A percentile compares a stretch with the other conserved stretches of the same genome.
phyloP scores from a whole-genome alignment of 176 grass and related monocot genomes.

The Carex parvula region DNA sequence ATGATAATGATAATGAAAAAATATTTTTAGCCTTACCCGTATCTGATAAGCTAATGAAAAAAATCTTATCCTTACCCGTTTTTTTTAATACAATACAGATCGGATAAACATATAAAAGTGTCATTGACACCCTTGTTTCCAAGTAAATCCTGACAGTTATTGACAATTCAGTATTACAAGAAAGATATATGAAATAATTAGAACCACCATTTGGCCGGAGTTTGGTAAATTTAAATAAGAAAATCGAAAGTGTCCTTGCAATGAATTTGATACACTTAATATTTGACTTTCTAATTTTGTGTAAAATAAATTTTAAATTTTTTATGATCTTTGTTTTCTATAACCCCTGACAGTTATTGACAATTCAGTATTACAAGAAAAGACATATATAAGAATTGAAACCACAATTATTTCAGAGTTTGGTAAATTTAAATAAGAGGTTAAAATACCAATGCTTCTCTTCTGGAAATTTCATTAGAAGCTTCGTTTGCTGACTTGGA shows the following conservation, averaged over 20 bases:
- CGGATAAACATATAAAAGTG: too few relatives aligned
- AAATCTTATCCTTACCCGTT: too few relatives aligned
- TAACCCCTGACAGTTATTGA: too few relatives aligned
- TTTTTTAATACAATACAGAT: too few relatives aligned
- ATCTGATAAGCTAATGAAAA: too few relatives aligned
- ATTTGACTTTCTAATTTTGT: neutral
- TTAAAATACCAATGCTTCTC: neutral
- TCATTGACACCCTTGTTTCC: too few relatives aligned
- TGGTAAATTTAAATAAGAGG: neutral
- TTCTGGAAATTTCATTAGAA: constrained; percentile 9
- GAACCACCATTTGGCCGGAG: neutral
- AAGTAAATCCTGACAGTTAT: too few relatives aligned
- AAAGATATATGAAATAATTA: neutral
- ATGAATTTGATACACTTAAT: neutral
- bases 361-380: too few relatives aligned
- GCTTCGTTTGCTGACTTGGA: constrained; percentile 24
- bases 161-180: too few relatives aligned
- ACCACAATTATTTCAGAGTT: neutral
- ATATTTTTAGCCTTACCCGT: too few relatives aligned
- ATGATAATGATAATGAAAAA: too few relatives aligned
- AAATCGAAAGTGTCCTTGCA: too few relatives aligned
- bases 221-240: neutral
- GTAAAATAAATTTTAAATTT: neutral
- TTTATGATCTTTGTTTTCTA: neutral
- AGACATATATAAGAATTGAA: neutral